A percentile compares a stretch with the other conserved stretches of the same genome.
Evolutionary conservation across 495 filamentous ascomycete species (phyloP).

Genomic region (Filosporella fistucella): DNA sequence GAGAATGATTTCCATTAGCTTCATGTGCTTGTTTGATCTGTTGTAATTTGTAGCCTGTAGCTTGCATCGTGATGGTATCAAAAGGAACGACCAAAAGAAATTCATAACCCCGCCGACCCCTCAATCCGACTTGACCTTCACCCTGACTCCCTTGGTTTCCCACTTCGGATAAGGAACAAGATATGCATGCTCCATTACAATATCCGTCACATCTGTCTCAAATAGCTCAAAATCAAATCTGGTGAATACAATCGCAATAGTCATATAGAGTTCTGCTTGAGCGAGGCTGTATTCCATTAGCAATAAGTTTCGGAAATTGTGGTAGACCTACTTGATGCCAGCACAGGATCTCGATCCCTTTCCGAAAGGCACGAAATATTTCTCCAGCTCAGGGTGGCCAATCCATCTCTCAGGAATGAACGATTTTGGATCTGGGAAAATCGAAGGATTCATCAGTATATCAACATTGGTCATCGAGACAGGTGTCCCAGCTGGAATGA

Average conservation of each 20-base stretch:
- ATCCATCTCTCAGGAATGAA: constrained; percentile 47
- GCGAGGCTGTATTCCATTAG: constrained; percentile 29
- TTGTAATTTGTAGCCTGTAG: too few species aligned
- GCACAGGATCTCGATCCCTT: constrained; percentile 43
- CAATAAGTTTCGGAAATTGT: constrained; percentile 8
- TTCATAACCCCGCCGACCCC: too few species aligned
- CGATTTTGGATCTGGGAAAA: constrained; percentile 32
- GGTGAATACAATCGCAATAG: constrained; percentile 33
- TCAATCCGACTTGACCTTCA: neutral
- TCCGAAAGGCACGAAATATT: constrained; percentile 37
- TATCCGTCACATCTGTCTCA: constrained; percentile 11
- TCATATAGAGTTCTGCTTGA: constrained; percentile 30
- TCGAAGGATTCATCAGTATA: constrained; percentile 28
- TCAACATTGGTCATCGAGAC: constrained; percentile 35
- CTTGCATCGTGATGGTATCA: too few species aligned
- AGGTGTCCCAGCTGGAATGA: constrained; percentile 32
- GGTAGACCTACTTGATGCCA: constrained; percentile 32
- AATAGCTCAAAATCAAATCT: constrained; percentile 25
- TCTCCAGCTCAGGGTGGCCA: constrained; percentile 25
- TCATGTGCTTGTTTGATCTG: too few species aligned
- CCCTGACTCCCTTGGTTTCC: constrained; percentile 11
- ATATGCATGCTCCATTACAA: constrained; percentile 10
- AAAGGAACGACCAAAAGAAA: too few species aligned
- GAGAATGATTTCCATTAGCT: too few species aligned
- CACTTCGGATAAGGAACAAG: constrained; percentile 6